Conservation (phyloP, 129 eudicot genomes). For the Tagetes erecta region DNA sequence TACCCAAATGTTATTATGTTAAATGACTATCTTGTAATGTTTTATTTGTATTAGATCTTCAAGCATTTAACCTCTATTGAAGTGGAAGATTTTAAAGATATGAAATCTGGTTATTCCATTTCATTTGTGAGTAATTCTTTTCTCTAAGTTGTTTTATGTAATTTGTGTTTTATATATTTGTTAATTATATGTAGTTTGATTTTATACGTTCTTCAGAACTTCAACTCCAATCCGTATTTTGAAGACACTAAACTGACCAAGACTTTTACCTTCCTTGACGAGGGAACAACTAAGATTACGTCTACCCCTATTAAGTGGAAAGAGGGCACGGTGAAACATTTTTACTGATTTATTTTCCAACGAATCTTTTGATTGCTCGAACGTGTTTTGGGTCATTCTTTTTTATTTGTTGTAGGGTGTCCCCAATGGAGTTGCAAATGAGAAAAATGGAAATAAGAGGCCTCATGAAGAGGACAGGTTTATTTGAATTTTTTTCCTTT, state of each 20-base stretch:
- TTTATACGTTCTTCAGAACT: conserved; percentile 43
- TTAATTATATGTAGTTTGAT: neutral
- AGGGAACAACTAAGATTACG: conserved; percentile 61
- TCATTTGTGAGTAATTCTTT: conserved; percentile 55
- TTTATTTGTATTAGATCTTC: conserved; percentile 46
- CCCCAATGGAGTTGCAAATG: conserved; percentile 61
- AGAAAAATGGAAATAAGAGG: conserved; percentile 76
- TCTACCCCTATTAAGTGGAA: conserved; percentile 76
- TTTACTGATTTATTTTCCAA: conserved; percentile 4
- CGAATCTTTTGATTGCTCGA: neutral
- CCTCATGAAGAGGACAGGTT: conserved; percentile 76
- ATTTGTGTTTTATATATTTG: neutral
- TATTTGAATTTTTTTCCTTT: neutral
- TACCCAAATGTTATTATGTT: neutral
- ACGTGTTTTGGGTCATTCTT: neutral
- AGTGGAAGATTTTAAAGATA: conserved; percentile 79
- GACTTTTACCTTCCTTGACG: conserved; percentile 72
- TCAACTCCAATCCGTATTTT: conserved; percentile 64
- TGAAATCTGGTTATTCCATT: conserved; percentile 80
- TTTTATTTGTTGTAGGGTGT: conserved; percentile 54
- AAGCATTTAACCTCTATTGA: conserved; percentile 67
- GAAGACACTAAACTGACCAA: conserved; percentile 77
- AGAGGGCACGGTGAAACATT: conserved; percentile 59
- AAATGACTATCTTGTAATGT: conserved; percentile 6
- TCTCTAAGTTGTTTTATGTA: neutral